Base-by-base conservation (phyloP, 2,329 filamentous ascomycete species). In the Xylaria hypoxylon region DNA sequence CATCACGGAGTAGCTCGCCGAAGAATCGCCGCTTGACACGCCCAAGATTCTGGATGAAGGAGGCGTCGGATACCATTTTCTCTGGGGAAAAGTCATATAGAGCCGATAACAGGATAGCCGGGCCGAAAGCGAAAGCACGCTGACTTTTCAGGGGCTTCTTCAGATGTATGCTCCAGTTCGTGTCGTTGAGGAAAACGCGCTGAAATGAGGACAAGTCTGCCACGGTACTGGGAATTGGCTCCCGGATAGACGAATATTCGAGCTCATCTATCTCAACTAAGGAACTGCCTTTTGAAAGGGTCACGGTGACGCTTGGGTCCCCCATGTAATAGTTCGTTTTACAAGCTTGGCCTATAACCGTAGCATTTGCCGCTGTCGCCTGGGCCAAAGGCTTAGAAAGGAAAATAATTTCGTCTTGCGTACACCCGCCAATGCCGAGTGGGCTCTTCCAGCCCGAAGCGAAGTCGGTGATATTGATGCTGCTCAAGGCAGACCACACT, bases 11-110 rank as follows among this genome's bases (percentile, higher is more conserved):
- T 5, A 64, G 38, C 35, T 70, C 68, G 10, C 53, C 65, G 7
- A 70, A 62, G 31, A 70, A 70, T 13, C 62, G 65, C 38, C 59
- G 65, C 33, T 66, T 63, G 15, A 70, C 55, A 17, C 40, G 62
- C 40, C 31, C 55, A 40, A 56, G 38, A 59, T 52, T 66, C 40
- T 19, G 40, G 17, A 42, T 3, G 19, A 62, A 42, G 22, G 59
- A 64, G 2, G 35, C 2, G 45, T 68, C 60, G 1, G 26, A 38
- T 22, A 59, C 26, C 48, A 68, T 55, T 42, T 68, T 15, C 8
- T 48, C 55, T 5, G 65, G 65, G 5, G 56, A 59, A 44, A 62
- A 68, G 38, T 68, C 60, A 40, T 68, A 68, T 33, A 66, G 3
- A n/a, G 57, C 47, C 10, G 57, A 50, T 28, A 51, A 44, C 33